Conservation (phyloP, 2,329 filamentous ascomycete species). For the Cordyceps cateniannulata region DNA sequence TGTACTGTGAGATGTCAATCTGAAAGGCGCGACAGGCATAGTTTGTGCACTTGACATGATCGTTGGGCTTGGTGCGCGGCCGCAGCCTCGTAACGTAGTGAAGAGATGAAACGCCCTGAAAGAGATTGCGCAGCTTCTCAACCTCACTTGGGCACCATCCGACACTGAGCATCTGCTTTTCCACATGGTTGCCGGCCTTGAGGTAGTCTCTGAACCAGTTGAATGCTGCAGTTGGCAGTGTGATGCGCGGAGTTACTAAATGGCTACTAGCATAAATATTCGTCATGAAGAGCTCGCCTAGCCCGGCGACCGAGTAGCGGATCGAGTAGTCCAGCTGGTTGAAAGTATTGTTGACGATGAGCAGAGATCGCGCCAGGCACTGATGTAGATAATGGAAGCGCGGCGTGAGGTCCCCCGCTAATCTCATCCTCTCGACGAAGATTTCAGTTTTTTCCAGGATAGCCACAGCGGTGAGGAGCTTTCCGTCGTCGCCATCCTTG, state of each 20-base stretch:
- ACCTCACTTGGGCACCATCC: constrained; percentile 30
- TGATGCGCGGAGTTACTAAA: constrained; percentile 10
- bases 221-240: constrained; percentile 14
- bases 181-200: constrained; percentile 14
- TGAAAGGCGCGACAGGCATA: constrained; percentile 24
- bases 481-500: constrained; percentile 4
- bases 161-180: constrained; percentile 20
- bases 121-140: constrained; percentile 20
- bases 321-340: constrained; percentile 19
- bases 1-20: constrained; percentile 23
- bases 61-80: constrained; percentile 2
- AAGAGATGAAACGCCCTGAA: constrained; percentile 19
- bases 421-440: constrained; percentile 13
- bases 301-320: constrained; percentile 22
- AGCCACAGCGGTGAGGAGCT: not conserved
- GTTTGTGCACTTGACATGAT: constrained; percentile 23
- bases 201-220: constrained; percentile 19
- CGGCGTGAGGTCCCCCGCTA: constrained; percentile 11
- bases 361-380: constrained; percentile 17
- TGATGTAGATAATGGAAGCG: constrained; percentile 16
- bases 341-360: constrained; percentile 15
- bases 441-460: constrained; percentile 3
- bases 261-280: constrained; percentile 4
- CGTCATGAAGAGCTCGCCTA: constrained; percentile 22
- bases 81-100: constrained; percentile 20